These are phyloP conservation scores for Aristolochia fimbriata DNA, from an alignment of 164 flowering plant species.

Conservation along the genomic window DNA sequence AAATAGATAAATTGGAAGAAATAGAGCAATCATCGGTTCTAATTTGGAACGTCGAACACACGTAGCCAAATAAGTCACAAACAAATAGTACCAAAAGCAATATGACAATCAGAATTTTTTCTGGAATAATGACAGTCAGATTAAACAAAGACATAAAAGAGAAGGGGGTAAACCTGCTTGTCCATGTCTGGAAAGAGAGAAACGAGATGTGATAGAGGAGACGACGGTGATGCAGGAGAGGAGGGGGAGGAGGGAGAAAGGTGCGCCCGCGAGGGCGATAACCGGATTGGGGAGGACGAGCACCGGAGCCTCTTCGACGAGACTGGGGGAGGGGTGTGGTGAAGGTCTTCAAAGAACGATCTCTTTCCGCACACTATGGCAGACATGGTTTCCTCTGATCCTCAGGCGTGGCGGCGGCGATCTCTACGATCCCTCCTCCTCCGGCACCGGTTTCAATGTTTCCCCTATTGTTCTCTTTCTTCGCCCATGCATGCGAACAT, in stretches of 20 bases:
- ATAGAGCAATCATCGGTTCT: too few relatives aligned
- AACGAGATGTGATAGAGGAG: conserved; percentile 9
- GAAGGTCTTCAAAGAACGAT: conserved; percentile 34
- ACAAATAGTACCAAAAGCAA: background rate
- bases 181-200: conserved; percentile 18
- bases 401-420: conserved; percentile 4
- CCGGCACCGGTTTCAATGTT: background rate
- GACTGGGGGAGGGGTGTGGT: conserved; percentile 20
- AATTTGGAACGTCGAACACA: too few relatives aligned
- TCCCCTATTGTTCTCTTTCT: background rate
- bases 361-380: conserved; percentile 55
- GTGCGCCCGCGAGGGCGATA: conserved; percentile 13
- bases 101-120: background rate
- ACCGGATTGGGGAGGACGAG: conserved; percentile 27
- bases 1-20: too few relatives aligned
- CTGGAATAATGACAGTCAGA: background rate
- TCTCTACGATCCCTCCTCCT: conserved; percentile 1
- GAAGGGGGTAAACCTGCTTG: conserved; percentile 11
- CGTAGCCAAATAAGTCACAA: too few relatives aligned
- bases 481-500: background rate
- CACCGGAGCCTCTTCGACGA: conserved; percentile 33
- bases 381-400: conserved; percentile 31
- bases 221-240: background rate
- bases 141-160: background rate
- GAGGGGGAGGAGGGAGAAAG: background rate